These are phyloP conservation scores for Petrea volubilis DNA, from an alignment of 257 asterid genomes.

Conservation along the genomic window DNA sequence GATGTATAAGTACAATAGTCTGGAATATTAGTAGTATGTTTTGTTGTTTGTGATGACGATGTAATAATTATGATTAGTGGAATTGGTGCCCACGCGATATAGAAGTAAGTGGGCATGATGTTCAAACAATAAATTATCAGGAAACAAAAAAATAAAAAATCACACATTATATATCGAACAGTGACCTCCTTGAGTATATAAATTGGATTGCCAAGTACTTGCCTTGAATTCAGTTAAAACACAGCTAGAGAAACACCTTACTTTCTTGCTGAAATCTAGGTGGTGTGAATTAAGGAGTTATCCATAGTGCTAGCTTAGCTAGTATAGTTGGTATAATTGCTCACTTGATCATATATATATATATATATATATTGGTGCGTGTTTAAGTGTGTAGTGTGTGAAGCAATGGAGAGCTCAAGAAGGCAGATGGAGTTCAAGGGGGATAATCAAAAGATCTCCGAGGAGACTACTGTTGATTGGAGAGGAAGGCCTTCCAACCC, in stretches of 20 bases:
- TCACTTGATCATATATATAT: background rate
- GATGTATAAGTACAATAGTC: too few species aligned
- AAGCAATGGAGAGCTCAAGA: constrained; percentile 44
- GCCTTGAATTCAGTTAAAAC: constrained; percentile 21
- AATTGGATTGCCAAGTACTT: constrained; percentile 5
- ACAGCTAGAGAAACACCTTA: background rate
- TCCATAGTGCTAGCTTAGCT: background rate
- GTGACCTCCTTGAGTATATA: background rate
- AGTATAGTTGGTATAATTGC: background rate
- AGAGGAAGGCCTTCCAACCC: constrained; percentile 80
- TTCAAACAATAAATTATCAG: too few species aligned
- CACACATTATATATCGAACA: constrained; percentile 5
- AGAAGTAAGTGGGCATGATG: constrained; percentile 13
- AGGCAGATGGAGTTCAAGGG: constrained; percentile 13
- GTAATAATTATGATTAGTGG: constrained; percentile 6
- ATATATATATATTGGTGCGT: background rate
- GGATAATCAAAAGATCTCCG: constrained; percentile 5
- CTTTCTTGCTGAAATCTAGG: background rate
- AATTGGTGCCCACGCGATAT: constrained; percentile 27
- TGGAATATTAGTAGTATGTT: too few species aligned
- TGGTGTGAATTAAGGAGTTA: background rate
- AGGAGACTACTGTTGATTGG: constrained; percentile 64
- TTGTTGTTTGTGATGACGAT: too few species aligned
- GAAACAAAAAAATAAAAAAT: too few species aligned
- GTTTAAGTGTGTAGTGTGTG: background rate